phyloP scores from a whole-genome alignment of 1,284 basidiomycete genomes.

The Trametes hirsuta region DNA sequence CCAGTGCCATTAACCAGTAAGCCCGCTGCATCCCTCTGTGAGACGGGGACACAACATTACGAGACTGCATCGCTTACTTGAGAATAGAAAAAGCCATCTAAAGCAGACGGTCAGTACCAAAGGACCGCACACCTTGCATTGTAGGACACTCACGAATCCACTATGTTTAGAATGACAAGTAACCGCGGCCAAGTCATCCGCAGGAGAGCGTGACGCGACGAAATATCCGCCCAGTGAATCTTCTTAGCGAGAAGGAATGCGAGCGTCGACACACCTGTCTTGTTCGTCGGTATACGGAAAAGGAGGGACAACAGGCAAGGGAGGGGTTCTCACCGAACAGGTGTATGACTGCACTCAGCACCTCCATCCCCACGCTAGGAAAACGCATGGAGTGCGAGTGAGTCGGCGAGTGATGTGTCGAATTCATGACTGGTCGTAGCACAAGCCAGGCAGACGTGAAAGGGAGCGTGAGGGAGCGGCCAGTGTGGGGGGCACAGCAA shows the following conservation, averaged over 20 bases:
- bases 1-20: slow-evolving; percentile 44
- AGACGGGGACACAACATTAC: background rate
- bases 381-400: slow-evolving; percentile 21
- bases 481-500: background rate
- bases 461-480: background rate
- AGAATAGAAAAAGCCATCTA: slow-evolving; percentile 40
- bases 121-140: too few species aligned
- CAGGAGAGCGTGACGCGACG: slow-evolving; percentile 25
- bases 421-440: background rate
- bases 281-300: background rate
- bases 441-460: background rate
- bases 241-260: slow-evolving; percentile 36
- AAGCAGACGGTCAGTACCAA: background rate
- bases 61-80: slow-evolving; percentile 28
- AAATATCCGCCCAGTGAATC: slow-evolving; percentile 26
- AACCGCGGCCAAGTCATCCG: slow-evolving; percentile 33
- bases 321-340: slow-evolving; percentile 28
- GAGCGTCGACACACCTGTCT: slow-evolving; percentile 35
- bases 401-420: slow-evolving; percentile 1
- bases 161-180: slow-evolving; percentile 34
- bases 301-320: background rate
- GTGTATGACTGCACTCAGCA: slow-evolving; percentile 33
- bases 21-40: slow-evolving; percentile 29
- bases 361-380: slow-evolving; percentile 30
- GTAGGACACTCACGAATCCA: slow-evolving; percentile 32